phyloP scores from a whole-genome alignment of 148 eudicot genomes.

The Dysphania ambrosioides region DNA sequence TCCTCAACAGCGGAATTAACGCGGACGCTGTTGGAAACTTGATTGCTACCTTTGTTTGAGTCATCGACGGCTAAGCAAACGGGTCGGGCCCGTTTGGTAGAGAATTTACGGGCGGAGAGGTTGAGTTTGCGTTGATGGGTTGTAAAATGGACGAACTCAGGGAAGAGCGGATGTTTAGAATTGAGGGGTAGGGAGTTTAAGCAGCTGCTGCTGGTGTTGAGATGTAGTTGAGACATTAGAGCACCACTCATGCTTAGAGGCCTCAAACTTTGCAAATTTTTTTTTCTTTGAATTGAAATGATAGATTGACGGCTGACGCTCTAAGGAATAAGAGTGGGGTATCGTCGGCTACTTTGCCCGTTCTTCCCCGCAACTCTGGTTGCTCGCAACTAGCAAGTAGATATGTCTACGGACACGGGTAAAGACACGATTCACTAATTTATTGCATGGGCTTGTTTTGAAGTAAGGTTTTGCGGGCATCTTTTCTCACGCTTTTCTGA shows the following conservation, averaged over 20 bases:
- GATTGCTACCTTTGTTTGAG: conserved; percentile 42
- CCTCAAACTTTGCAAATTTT: too few species aligned
- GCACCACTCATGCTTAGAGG: conserved; percentile 53
- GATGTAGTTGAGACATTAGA: conserved; percentile 43
- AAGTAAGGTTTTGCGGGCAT: too few species aligned
- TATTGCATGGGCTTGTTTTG: too few species aligned
- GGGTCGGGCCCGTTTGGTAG: conserved; percentile 28
- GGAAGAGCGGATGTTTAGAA: conserved; percentile 28
- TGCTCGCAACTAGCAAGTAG: too few species aligned
- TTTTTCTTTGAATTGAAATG: too few species aligned
- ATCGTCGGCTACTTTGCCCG: too few species aligned
- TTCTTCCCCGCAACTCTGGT: too few species aligned
- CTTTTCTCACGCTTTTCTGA: too few species aligned
- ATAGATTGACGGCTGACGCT: too few species aligned
- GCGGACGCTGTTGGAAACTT: conserved; percentile 22
- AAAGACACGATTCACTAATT: too few species aligned
- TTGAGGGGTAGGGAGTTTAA: conserved; percentile 42
- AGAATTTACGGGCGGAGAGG: conserved; percentile 26
- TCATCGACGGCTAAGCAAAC: conserved; percentile 68
- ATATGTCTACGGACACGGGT: too few species aligned
- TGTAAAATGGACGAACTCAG: conserved; percentile 17
- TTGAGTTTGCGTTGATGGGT: conserved; percentile 25
- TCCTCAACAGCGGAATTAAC: conserved; percentile 48
- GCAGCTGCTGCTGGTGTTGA: conserved; percentile 27
- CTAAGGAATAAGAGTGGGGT: too few species aligned